Evolutionary conservation across 2,329 filamentous ascomycete species (phyloP).

Genomic region (Alternaria sp.): DNA sequence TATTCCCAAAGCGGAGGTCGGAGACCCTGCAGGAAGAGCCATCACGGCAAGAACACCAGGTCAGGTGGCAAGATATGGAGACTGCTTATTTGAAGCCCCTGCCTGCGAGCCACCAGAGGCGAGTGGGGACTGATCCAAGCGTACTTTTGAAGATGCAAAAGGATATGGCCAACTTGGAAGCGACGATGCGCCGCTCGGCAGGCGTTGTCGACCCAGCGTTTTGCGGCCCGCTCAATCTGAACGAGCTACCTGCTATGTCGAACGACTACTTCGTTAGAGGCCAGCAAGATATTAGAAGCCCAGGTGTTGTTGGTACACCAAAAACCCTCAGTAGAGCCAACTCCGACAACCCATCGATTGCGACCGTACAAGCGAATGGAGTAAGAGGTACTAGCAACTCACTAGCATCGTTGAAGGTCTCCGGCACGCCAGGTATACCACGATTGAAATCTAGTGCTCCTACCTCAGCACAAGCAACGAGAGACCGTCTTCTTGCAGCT

Average conservation of each 20-base stretch:
- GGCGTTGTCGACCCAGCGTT: conserved; percentile 1
- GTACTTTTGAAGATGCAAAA: conserved; percentile 9
- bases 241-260: conserved; percentile 5
- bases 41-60: background rate
- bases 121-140: background rate
- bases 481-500: background rate
- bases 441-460: background rate
- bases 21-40: background rate
- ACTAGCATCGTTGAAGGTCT: background rate
- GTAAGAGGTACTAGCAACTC: background rate
- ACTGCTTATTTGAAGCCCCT: background rate
- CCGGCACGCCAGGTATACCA: background rate
- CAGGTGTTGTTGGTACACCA: background rate
- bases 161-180: conserved; percentile 12
- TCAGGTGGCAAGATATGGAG: background rate
- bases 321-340: background rate
- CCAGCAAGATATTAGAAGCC: background rate
- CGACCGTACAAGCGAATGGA: background rate
- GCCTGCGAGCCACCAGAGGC: background rate
- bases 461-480: background rate
- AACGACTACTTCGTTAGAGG: background rate
- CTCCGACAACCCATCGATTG: conserved; percentile 1
- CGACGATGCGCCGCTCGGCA: conserved; percentile 14
- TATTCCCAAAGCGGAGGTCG: background rate
- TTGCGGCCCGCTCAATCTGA: conserved; percentile 5